A percentile compares a stretch with the other conserved stretches of the same genome.
Evolutionary conservation across 495 filamentous ascomycete species (phyloP).

Genomic region (Bryoglossum gracile): DNA sequence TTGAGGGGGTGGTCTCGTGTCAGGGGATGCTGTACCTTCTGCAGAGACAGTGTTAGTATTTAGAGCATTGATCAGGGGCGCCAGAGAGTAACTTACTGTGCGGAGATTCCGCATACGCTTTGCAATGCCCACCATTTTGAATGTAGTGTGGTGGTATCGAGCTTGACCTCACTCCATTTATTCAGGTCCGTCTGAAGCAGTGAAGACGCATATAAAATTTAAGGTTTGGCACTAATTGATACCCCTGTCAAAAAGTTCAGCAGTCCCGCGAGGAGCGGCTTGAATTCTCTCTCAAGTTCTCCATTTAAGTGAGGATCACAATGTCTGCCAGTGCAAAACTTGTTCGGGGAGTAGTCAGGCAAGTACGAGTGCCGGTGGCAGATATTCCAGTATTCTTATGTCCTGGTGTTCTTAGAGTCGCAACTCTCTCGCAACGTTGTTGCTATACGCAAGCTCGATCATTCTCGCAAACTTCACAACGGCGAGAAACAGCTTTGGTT

Average conservation of each 20-base stretch:
- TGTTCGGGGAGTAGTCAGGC: constrained; percentile 1
- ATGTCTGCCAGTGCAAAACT: constrained; percentile 18
- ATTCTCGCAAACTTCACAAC: background rate
- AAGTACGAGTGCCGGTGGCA: constrained; percentile 9
- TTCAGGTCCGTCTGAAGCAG: background rate
- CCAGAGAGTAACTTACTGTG: constrained; percentile 53
- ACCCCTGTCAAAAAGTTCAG: constrained; percentile 15
- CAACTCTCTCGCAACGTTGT: background rate
- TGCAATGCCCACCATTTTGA: constrained; percentile 69
- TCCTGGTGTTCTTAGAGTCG: constrained; percentile 12
- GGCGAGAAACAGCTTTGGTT: background rate
- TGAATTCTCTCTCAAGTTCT: background rate
- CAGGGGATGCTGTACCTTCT: constrained; percentile 23
- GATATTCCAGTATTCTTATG: constrained; percentile 22
- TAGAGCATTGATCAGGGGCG: background rate
- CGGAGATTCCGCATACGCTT: constrained; percentile 73
- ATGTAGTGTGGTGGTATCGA: background rate
- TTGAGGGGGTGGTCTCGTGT: background rate
- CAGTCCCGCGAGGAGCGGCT: background rate
- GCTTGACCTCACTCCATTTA: background rate
- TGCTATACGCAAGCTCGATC: background rate
- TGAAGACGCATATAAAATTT: constrained; percentile 20
- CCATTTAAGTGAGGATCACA: background rate
- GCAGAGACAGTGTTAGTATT: constrained; percentile 3
- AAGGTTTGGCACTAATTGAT: constrained; percentile 20